phyloP scores from a whole-genome alignment of 306 rosid species.

The Malus sieversii region DNA sequence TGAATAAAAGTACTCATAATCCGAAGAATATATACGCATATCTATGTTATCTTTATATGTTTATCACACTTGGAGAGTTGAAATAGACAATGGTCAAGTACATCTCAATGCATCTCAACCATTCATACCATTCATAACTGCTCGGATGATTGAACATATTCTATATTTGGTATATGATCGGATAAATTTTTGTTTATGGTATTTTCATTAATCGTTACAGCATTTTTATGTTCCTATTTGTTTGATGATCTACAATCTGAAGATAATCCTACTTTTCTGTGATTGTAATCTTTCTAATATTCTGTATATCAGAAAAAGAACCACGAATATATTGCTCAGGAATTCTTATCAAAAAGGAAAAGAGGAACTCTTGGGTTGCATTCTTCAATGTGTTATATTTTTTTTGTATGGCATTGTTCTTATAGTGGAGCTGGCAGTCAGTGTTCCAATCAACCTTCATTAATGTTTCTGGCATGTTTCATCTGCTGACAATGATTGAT shows the following conservation, averaged over 20 bases:
- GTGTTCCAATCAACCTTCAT: constrained; percentile 1
- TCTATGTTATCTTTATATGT: no score
- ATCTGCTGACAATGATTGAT: constrained; percentile 2
- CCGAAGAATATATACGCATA: no score
- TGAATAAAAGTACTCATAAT: not conserved
- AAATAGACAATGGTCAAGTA: no score
- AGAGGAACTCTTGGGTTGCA: not conserved
- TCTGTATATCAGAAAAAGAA: not conserved
- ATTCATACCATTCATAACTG: not conserved
- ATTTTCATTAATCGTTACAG: not conserved
- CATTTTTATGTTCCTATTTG: not conserved
- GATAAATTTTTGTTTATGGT: not conserved
- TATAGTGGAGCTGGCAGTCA: not conserved
- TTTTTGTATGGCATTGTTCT: not conserved
- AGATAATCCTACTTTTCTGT: not conserved
- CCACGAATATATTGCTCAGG: not conserved
- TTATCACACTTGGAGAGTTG: no score
- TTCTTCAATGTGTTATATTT: not conserved
- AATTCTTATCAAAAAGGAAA: not conserved
- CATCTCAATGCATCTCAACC: no score
- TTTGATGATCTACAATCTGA: not conserved
- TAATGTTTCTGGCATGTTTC: constrained; percentile 1
- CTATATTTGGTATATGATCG: not conserved
- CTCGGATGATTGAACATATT: not conserved
- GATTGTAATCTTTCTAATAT: not conserved